Evolutionary conservation across 345 rosid species (phyloP).

Genomic region (Populus deltoides): DNA sequence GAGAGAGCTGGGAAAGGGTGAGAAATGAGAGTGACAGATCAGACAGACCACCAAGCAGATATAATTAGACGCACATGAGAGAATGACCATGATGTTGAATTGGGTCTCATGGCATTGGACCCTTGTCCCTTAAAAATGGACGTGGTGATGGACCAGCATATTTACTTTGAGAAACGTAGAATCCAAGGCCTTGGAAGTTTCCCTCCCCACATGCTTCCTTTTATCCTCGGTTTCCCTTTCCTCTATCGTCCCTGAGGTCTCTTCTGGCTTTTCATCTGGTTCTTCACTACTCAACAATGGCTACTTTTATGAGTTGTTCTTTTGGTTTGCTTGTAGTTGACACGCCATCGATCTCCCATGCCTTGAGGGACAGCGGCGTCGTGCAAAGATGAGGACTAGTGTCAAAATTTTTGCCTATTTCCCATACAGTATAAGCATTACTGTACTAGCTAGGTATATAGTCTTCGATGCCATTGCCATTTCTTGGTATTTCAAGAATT

Average conservation of each 20-base stretch:
- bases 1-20: background rate
- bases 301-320: background rate
- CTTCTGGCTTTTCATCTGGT: background rate
- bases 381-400: too few relatives aligned
- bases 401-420: too few relatives aligned
- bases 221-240: background rate
- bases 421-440: background rate
- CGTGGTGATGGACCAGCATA: background rate
- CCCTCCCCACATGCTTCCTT: conserved; percentile 7
- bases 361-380: too few relatives aligned
- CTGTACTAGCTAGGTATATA: background rate
- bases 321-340: conserved; percentile 9
- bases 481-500: too few relatives aligned
- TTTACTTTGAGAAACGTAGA: background rate
- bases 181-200: conserved; percentile 15
- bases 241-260: background rate
- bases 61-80: conserved; percentile 15
- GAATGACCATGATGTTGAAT: background rate
- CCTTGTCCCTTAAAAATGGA: background rate
- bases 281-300: background rate
- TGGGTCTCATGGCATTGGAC: background rate
- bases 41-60: conserved; percentile 10
- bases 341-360: background rate
- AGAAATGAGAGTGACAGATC: conserved; percentile 18
- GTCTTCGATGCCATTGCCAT: too few relatives aligned